These are phyloP conservation scores for Dioscorea dumetorum DNA, from an alignment of 106 monocot species.

Conservation along the genomic window DNA sequence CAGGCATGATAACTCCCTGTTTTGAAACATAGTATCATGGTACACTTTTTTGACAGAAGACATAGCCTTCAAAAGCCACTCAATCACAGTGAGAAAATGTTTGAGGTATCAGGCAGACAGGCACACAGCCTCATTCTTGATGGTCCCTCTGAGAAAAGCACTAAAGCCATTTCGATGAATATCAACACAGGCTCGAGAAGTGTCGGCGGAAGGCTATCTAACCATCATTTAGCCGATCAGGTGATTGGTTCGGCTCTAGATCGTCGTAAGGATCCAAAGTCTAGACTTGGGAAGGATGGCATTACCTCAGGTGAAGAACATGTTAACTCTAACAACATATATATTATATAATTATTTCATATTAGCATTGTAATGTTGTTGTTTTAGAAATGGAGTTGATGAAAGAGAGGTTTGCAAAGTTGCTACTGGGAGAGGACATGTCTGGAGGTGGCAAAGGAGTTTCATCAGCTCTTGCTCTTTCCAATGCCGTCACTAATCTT, in stretches of 20 bases:
- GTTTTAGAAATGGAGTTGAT: constrained; percentile 24
- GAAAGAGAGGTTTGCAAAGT: constrained; percentile 48
- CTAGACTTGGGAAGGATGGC: constrained; percentile 23
- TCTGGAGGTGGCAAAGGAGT: constrained; percentile 57
- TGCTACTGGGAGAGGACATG: constrained; percentile 62
- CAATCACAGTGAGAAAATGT: constrained; percentile 6
- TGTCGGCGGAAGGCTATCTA: constrained; percentile 12
- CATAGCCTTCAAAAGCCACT: constrained; percentile 23
- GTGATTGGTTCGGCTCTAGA: constrained; percentile 33
- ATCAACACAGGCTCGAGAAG: constrained; percentile 18
- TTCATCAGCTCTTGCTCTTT: constrained; percentile 53
- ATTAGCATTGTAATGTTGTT: not conserved
- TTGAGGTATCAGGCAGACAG: constrained; percentile 17
- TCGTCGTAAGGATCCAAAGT: constrained; percentile 13
- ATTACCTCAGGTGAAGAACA: constrained; percentile 12
- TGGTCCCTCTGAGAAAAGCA: not conserved
- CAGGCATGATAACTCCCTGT: too few species aligned
- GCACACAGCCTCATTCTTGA: constrained; percentile 26
- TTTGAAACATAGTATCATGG: constrained; percentile 18
- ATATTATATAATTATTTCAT: too few species aligned
- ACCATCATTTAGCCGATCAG: constrained; percentile 15
- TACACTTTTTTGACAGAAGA: constrained; percentile 16
- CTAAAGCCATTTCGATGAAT: not conserved
- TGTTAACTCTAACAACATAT: too few species aligned
- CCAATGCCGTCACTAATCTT: constrained; percentile 56